These are phyloP conservation scores for Erysiphe pulchra DNA, from an alignment of 2,329 filamentous ascomycete species.

Conservation along the genomic window DNA sequence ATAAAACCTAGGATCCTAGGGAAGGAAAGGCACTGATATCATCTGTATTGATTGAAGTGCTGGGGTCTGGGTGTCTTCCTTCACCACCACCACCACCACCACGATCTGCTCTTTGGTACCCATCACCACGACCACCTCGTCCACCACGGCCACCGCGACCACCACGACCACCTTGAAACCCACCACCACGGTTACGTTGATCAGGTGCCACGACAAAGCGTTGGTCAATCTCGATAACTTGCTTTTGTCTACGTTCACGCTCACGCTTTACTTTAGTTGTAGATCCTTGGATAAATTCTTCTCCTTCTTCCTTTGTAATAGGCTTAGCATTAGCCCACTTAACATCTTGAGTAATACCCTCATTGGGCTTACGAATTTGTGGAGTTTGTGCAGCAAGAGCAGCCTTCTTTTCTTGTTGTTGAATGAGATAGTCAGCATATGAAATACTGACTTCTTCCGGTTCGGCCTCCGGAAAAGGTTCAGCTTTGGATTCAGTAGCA, in stretches of 20 bases:
- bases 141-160: slow-evolving; percentile 22
- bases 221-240: slow-evolving; percentile 69
- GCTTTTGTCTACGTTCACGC: slow-evolving; percentile 82
- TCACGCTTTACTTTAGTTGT: slow-evolving; percentile 60
- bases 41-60: slow-evolving; percentile 19
- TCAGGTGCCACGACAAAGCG: slow-evolving; percentile 49
- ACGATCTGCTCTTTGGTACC: slow-evolving; percentile 19
- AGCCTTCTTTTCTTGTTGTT: slow-evolving; percentile 51
- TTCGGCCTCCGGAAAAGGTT: slow-evolving; percentile 20
- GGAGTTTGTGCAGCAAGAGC: slow-evolving; percentile 30
- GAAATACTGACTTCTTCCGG: slow-evolving; percentile 63
- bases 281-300: slow-evolving; percentile 52
- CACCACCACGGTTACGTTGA: slow-evolving; percentile 20
- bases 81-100: slow-evolving; percentile 16
- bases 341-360: slow-evolving; percentile 68
- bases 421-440: slow-evolving; percentile 66
- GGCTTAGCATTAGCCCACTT: slow-evolving; percentile 77
- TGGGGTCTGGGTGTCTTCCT: slow-evolving; percentile 10
- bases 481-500: slow-evolving; percentile 3
- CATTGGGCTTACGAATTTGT: slow-evolving; percentile 72
- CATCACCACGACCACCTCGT: slow-evolving; percentile 24
- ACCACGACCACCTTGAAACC: slow-evolving; percentile 14
- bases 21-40: slow-evolving; percentile 27
- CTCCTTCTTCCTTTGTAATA: slow-evolving; percentile 34
- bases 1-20: slow-evolving; percentile 17